phyloP scores from a whole-genome alignment of 768 basidiomycete species.

The Tephrocybe sp. region DNA sequence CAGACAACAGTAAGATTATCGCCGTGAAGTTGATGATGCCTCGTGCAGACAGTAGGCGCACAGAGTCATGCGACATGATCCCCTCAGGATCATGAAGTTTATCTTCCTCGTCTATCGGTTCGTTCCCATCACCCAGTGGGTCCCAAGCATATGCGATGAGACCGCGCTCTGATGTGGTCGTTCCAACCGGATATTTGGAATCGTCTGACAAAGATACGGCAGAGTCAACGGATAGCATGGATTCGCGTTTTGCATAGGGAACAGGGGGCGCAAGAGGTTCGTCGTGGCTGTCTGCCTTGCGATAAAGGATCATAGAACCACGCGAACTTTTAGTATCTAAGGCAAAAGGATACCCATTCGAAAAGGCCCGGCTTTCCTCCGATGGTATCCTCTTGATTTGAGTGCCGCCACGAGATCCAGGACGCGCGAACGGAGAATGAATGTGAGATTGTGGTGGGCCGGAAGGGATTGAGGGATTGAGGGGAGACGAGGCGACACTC shows the following conservation, averaged over 20 bases:
- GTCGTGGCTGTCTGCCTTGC: constrained; percentile 26
- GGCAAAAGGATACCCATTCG: constrained; percentile 3
- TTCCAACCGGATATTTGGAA: constrained; percentile 62
- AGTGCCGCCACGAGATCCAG: constrained; percentile 15
- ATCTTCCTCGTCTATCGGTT: constrained; percentile 56
- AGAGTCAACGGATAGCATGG: constrained; percentile 36
- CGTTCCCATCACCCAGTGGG: constrained; percentile 40
- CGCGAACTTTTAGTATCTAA: constrained; percentile 10
- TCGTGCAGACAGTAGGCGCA: constrained; percentile 23
- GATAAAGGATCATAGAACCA: constrained; percentile 38
- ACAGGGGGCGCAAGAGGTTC: constrained; percentile 34
- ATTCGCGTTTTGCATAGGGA: constrained; percentile 25
- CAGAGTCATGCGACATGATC: constrained; percentile 24
- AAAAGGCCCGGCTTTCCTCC: constrained; percentile 19
- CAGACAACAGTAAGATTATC: constrained; percentile 56
- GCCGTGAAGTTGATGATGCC: constrained; percentile 61
- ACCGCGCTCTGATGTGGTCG: constrained; percentile 25
- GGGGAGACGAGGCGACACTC: constrained; percentile 14
- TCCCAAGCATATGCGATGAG: constrained; percentile 69
- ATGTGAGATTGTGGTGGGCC: constrained; percentile 5
- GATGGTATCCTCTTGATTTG: constrained; percentile 21
- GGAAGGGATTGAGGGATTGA: constrained; percentile 15
- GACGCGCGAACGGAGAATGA: constrained; percentile 21
- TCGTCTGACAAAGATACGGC: constrained; percentile 51
- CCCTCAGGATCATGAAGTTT: constrained; percentile 51